Evolutionary conservation across 768 basidiomycete genomes (phyloP), one percentile per base, ranked within the genome.

Genomic region (Porpolomopsis calyptriformis): DNA sequence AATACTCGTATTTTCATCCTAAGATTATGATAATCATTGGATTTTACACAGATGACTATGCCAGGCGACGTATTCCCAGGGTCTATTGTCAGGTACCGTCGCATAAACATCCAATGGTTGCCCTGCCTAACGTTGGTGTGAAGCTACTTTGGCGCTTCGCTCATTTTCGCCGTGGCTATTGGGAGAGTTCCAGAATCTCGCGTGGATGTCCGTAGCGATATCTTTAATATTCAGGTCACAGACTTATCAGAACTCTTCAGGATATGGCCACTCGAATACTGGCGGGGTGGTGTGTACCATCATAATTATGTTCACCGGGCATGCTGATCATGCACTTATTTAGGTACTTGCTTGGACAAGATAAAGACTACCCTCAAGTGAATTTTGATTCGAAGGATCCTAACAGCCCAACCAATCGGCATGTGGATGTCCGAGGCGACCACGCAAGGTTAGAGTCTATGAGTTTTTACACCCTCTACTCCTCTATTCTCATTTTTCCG

Each of bases 251-350:
- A 10, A 39, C 20, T 39, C 37, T 11, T n/a, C 16, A 43, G 42
- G 88, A 91, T 56, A 89, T 90, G 85, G 87, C 82, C 4, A 79
- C 75, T 7, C 79, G 88, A 24, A 82, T 91, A 53, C 59, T 90
- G 20, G 82, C 85, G 19, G 42, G 27, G 31, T 43, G 42, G 42
- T 43, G 27, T 6, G 23, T 41, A 12, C 22, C 5, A 41, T 23
- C 22, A 3, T 41, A 14, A 31, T 24, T 24, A 4, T 7, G 6
- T 11, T 27, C 12, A 27, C 3, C n/a, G 22, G 9, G 23, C 22
- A 22, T 41, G 6, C 40, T 16, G 7, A 31, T 14, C 4, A 39
- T 16, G n/a, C 18, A 27, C 23, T 41, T 5, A 2, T 64, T 68
- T 1, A 90, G 78, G 75, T 86, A 81, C 55, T 62, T 76, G 43